Conservation (phyloP, 257 asterid genomes). For the Cruciata laevipes region DNA sequence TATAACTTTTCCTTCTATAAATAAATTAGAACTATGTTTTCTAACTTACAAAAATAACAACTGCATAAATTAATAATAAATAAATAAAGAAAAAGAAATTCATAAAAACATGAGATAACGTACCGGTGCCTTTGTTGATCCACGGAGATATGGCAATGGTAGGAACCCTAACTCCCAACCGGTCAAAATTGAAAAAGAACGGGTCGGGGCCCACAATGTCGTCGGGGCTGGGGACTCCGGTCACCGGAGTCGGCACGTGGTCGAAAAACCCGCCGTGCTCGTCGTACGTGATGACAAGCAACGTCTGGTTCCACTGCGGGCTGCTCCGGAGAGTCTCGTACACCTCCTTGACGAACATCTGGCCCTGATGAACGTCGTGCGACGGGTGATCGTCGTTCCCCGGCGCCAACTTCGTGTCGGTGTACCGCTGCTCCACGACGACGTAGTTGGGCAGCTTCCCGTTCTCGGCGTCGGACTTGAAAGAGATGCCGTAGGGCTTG, state of each 20-base stretch:
- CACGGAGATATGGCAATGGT: conserved; percentile 67
- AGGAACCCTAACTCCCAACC: conserved; percentile 85
- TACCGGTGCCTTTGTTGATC: conserved; percentile 72
- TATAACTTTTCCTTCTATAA: too few relatives aligned
- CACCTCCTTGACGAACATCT: conserved; percentile 85
- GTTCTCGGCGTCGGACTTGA: conserved; percentile 49
- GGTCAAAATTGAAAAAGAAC: conserved; percentile 54
- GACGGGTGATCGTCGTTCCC: conserved; percentile 93
- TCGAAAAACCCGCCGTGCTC: conserved; percentile 93
- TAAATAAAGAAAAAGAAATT: too few relatives aligned
- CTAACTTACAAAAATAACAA: too few relatives aligned
- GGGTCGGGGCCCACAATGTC: conserved; percentile 74
- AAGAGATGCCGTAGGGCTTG: conserved; percentile 45
- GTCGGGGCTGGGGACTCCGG: conserved; percentile 78
- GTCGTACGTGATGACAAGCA: conserved; percentile 67
- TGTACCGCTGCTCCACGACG: conserved; percentile 88
- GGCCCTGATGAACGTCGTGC: conserved; percentile 81
- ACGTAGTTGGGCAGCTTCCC: conserved; percentile 67
- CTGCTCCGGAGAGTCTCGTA: conserved; percentile 71
- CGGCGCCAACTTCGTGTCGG: conserved; percentile 53
- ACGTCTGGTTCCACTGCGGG: conserved; percentile 81
- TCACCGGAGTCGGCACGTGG: conserved; percentile 64
- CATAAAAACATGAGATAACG: not conserved
- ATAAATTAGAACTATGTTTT: too few relatives aligned
- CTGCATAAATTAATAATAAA: too few relatives aligned